Percentiles rank a stretch among this genome's conserved stretches.
Evolutionary conservation across 345 rosid species (phyloP).

Genomic region (Abelmoschus esculentus): DNA sequence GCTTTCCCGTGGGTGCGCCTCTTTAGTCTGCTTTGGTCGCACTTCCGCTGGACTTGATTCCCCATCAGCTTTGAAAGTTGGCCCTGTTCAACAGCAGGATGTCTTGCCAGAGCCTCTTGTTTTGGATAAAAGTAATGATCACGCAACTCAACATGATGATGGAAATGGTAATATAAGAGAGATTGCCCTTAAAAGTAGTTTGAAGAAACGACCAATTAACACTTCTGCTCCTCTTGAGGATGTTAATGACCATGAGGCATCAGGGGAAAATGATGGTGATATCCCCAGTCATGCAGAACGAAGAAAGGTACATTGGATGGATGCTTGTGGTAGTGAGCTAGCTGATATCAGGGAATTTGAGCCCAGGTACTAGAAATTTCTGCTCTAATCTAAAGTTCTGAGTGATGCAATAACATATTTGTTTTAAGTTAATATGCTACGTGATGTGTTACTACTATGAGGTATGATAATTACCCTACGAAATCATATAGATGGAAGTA

Average conservation of each 20-base stretch:
- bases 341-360: conserved; percentile 87
- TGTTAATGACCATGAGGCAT: conserved; percentile 29
- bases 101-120: conserved; percentile 38
- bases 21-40: conserved; percentile 85
- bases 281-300: conserved; percentile 37
- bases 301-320: conserved; percentile 92
- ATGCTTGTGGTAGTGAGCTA: conserved; percentile 85
- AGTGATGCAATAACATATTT: background rate
- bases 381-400: background rate
- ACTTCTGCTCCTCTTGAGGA: conserved; percentile 29
- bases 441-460: background rate
- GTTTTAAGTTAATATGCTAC: background rate
- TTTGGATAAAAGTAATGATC: conserved; percentile 35
- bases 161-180: conserved; percentile 34
- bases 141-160: conserved; percentile 33
- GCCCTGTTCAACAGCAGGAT: conserved; percentile 61
- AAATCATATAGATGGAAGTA: background rate
- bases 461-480: background rate
- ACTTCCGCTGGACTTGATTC: conserved; percentile 72
- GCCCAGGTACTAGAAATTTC: conserved; percentile 56
- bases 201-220: conserved; percentile 51
- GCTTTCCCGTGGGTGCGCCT: conserved; percentile 78
- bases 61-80: conserved; percentile 71
- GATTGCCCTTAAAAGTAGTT: conserved; percentile 58
- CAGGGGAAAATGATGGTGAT: conserved; percentile 35